Conservation (phyloP, 331 rosid species). For the Saraca asoca region DNA sequence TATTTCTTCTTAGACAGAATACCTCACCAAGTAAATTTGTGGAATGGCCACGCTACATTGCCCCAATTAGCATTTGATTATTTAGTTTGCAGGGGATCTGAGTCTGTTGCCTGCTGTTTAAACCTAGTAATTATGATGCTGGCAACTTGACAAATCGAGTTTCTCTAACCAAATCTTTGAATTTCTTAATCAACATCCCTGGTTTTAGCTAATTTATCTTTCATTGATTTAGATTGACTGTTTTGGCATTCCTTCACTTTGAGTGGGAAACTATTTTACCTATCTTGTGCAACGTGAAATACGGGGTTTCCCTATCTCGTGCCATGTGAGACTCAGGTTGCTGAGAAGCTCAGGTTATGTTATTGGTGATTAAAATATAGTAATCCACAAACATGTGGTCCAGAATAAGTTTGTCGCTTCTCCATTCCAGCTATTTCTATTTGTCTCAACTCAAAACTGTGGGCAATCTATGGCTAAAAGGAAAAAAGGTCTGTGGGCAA, state of each 20-base stretch:
- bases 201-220: background rate
- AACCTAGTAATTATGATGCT: background rate
- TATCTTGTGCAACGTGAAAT: too few relatives aligned
- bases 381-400: background rate
- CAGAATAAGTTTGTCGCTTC: too few relatives aligned
- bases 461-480: too few relatives aligned
- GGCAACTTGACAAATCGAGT: background rate
- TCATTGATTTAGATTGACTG: background rate
- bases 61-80: background rate
- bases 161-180: background rate
- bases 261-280: slow-evolving; percentile 3
- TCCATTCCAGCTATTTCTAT: too few relatives aligned
- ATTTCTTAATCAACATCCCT: background rate
- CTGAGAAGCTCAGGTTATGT: background rate
- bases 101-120: background rate
- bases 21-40: background rate
- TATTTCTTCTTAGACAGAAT: background rate
- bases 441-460: too few relatives aligned
- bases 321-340: background rate
- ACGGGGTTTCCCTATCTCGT: background rate
- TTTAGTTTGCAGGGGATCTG: background rate
- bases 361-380: slow-evolving; percentile 6
- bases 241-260: slow-evolving; percentile 6
- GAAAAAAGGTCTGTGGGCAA: too few relatives aligned
- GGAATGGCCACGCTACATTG: background rate